These are phyloP conservation scores for Apodospora peruviana DNA, from an alignment of 495 filamentous ascomycete species.

Conservation along the genomic window DNA sequence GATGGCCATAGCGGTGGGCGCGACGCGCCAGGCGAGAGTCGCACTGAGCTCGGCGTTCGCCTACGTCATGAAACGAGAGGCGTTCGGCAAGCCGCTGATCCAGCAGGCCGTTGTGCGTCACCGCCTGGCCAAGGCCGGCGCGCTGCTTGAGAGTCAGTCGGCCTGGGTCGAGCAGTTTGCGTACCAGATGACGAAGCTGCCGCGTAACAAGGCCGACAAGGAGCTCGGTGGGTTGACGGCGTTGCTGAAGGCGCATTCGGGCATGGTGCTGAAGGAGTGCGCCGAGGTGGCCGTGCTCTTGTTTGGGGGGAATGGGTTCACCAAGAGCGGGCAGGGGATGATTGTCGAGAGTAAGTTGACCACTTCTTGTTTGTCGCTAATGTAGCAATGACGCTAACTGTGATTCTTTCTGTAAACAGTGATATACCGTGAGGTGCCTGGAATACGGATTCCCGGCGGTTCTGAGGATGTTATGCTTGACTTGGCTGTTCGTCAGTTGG, in stretches of 20 bases:
- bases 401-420: neutral
- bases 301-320: conserved; percentile 70
- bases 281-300: conserved; percentile 61
- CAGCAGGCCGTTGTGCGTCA: conserved; percentile 71
- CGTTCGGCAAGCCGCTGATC: conserved; percentile 67
- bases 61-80: conserved; percentile 66
- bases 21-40: conserved; percentile 58
- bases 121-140: conserved; percentile 63
- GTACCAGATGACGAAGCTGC: conserved; percentile 61
- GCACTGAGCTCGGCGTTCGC: conserved; percentile 60
- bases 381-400: neutral
- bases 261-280: conserved; percentile 65
- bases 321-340: conserved; percentile 62
- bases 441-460: conserved; percentile 60
- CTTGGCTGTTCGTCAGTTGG: conserved; percentile 62
- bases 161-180: conserved; percentile 72
- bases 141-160: conserved; percentile 62
- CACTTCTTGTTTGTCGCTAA: neutral
- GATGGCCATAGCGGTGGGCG: conserved; percentile 57
- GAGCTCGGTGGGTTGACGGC: conserved; percentile 66
- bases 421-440: conserved; percentile 59
- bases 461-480: conserved; percentile 73
- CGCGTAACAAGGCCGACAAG: conserved; percentile 56
- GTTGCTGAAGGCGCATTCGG: conserved; percentile 63
- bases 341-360: conserved; percentile 61